phyloP scores from a whole-genome alignment of 331 rosid genomes.

The Quercus phellos region DNA sequence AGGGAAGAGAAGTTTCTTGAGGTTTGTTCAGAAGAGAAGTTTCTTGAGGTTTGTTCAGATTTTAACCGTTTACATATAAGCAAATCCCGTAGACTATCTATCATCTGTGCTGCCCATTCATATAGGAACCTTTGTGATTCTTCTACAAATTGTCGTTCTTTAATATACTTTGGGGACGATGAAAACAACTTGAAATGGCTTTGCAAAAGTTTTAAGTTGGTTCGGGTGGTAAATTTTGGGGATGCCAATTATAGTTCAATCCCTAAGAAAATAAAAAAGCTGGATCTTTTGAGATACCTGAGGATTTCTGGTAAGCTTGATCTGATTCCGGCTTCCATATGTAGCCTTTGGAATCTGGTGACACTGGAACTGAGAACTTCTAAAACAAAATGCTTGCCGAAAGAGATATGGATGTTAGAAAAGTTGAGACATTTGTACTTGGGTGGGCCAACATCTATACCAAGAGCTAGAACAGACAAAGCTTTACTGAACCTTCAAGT shows the following conservation, averaged over 20 bases:
- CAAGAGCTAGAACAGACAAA: background rate
- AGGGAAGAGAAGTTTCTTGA: constrained; percentile 8
- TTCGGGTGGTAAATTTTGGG: background rate
- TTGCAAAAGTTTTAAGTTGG: background rate
- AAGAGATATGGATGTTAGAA: background rate
- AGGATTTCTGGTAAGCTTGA: background rate
- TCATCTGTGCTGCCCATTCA: background rate
- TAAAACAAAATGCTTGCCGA: background rate
- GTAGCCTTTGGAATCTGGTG: background rate
- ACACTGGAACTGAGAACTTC: background rate
- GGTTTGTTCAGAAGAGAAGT: background rate
- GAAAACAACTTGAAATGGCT: background rate
- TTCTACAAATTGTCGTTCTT: background rate
- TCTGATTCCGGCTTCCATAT: background rate
- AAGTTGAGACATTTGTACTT: background rate
- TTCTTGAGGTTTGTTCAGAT: background rate
- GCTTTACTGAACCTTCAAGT: background rate
- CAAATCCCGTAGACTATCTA: background rate
- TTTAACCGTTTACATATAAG: background rate
- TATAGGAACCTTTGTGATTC: background rate
- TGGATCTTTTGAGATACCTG: background rate
- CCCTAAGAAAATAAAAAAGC: background rate
- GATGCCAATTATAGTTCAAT: too few species aligned
- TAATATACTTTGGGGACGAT: background rate
- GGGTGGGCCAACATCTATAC: background rate